These are phyloP conservation scores for Yarrowia osloensis DNA, from an alignment of 805 yeast genomes.

Conservation along the genomic window DNA sequence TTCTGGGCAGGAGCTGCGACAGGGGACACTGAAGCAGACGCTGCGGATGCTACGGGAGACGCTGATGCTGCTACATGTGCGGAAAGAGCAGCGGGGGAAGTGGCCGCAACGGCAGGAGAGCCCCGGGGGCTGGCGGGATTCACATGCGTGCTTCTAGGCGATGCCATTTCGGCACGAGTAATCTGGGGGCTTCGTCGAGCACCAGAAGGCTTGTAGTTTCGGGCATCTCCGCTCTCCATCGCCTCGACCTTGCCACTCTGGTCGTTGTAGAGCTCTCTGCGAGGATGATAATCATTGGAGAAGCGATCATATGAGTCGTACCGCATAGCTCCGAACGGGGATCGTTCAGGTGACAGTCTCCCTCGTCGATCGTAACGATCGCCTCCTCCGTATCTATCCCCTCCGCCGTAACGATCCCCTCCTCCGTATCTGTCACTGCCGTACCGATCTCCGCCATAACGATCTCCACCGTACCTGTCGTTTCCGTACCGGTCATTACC, in stretches of 20 bases:
- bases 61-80: neutral
- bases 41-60: too few relatives aligned
- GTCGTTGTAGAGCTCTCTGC: constrained; percentile 38
- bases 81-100: neutral
- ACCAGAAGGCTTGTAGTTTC: neutral
- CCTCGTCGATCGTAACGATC: constrained; percentile 7
- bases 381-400: constrained; percentile 10
- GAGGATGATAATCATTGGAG: constrained; percentile 37
- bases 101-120: neutral
- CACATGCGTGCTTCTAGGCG: neutral
- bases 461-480: neutral
- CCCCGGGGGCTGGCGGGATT: neutral
- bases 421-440: constrained; percentile 7
- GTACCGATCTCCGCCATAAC: neutral
- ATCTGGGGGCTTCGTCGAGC: neutral
- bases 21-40: neutral
- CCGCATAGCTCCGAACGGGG: constrained; percentile 28
- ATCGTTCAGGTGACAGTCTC: constrained; percentile 3
- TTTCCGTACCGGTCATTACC: neutral
- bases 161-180: neutral
- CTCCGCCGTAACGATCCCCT: neutral
- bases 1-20: neutral
- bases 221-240: constrained; percentile 22
- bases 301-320: constrained; percentile 34
- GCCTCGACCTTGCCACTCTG: constrained; percentile 37